phyloP scores from a whole-genome alignment of 169 alveolate genomes.

The Plasmodium knowlesi region DNA sequence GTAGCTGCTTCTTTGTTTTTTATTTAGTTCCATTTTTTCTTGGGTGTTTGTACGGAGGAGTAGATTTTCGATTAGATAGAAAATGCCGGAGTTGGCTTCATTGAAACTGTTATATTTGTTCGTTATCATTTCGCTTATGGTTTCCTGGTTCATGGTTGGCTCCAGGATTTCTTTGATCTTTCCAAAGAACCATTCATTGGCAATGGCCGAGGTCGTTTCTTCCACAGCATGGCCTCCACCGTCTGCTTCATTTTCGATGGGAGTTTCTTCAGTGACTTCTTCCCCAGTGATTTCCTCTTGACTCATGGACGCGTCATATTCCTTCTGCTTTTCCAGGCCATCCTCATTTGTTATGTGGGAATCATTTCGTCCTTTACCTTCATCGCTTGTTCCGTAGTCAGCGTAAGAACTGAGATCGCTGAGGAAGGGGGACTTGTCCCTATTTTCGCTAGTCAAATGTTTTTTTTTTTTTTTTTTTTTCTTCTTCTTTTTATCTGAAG shows the following conservation, averaged over 20 bases:
- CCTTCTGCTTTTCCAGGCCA: background rate
- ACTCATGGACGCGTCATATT: background rate
- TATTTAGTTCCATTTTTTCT: conserved; percentile 30
- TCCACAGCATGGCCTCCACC: background rate
- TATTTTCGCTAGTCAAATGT: conserved; percentile 3
- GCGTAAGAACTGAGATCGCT: conserved; percentile 72
- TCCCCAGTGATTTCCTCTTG: background rate
- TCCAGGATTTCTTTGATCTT: conserved; percentile 58
- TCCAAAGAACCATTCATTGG: conserved; percentile 61
- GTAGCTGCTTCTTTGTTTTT: conserved; percentile 11
- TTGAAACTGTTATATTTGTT: conserved; percentile 61
- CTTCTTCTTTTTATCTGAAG: background rate
- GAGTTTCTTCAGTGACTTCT: background rate
- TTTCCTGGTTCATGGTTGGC: conserved; percentile 58
- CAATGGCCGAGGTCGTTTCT: background rate
- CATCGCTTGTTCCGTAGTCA: conserved; percentile 65
- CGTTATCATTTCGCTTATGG: conserved; percentile 46
- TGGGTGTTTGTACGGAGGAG: conserved; percentile 26
- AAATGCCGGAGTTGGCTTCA: conserved; percentile 71
- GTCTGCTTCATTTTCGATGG: background rate
- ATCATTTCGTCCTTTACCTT: background rate
- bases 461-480: background rate
- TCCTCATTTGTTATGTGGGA: conserved; percentile 1
- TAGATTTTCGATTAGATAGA: conserved; percentile 34
- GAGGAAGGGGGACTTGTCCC: conserved; percentile 52